Conservation (phyloP, 805 yeast species). For the Pichia thaimueangensis region DNA sequence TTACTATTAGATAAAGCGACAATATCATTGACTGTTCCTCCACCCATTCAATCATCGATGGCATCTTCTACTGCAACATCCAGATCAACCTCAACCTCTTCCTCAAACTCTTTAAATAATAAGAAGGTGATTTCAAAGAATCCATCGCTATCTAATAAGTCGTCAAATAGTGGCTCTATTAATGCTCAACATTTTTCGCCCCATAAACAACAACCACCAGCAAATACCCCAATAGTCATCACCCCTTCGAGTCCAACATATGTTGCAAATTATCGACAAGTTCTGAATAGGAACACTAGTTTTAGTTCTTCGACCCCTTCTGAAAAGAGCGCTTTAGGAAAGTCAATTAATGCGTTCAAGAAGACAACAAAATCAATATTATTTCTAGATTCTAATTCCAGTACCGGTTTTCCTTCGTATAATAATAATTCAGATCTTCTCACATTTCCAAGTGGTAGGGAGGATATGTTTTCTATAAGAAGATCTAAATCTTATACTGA, state of each 20-base stretch:
- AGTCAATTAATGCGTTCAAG: conserved; percentile 12
- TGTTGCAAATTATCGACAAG: background rate
- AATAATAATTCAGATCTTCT: background rate
- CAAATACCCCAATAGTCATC: background rate
- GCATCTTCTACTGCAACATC: background rate
- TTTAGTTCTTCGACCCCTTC: conserved; percentile 11
- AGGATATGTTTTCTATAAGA: background rate
- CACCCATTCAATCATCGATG: background rate
- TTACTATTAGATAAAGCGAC: too few species aligned
- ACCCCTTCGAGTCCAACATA: background rate
- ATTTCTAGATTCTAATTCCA: conserved; percentile 11
- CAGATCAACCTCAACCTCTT: background rate
- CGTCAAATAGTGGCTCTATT: background rate
- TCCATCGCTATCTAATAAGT: background rate
- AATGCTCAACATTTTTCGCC: conserved; percentile 3
- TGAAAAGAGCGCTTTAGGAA: conserved; percentile 12
- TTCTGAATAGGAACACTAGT: conserved; percentile 3
- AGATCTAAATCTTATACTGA: conserved; percentile 10
- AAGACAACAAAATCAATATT: conserved; percentile 13
- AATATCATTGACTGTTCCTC: too few species aligned
- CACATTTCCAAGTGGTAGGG: background rate
- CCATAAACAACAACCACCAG: background rate
- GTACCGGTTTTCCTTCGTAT: background rate
- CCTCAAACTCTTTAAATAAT: background rate
- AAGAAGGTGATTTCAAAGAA: background rate